Conservation (phyloP, 2,329 filamentous ascomycete species). For the Cryphonectria parasitica region DNA sequence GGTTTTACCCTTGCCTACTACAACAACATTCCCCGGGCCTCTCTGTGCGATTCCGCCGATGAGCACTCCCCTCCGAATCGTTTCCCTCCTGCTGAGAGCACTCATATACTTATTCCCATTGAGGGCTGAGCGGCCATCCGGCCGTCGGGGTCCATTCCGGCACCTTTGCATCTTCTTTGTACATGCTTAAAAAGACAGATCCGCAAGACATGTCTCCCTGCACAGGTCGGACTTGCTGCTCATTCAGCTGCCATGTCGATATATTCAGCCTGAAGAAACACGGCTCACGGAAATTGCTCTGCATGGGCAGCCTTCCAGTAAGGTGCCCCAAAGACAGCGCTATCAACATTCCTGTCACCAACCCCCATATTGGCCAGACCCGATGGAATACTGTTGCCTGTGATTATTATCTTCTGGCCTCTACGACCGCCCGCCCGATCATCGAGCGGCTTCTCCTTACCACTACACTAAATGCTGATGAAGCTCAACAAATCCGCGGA, state of each 20-base stretch:
- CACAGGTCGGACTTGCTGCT: slow-evolving; percentile 27
- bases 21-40: slow-evolving; percentile 44
- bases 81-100: slow-evolving; percentile 21
- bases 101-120: slow-evolving; percentile 26
- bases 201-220: slow-evolving; percentile 23
- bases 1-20: slow-evolving; percentile 57
- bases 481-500: not conserved
- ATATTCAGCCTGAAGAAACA: slow-evolving; percentile 24
- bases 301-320: slow-evolving; percentile 19
- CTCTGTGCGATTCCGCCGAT: slow-evolving; percentile 28
- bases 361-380: not conserved
- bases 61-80: slow-evolving; percentile 24
- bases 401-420: slow-evolving; percentile 11
- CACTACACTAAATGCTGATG: not conserved
- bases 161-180: slow-evolving; percentile 29
- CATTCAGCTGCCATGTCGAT: slow-evolving; percentile 25
- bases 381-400: slow-evolving; percentile 8
- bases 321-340: not conserved
- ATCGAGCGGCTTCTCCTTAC: not conserved
- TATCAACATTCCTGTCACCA: slow-evolving; percentile 17
- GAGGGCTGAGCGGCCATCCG: slow-evolving; percentile 25
- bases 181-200: slow-evolving; percentile 30
- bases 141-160: slow-evolving; percentile 20
- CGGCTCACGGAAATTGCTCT: slow-evolving; percentile 26
- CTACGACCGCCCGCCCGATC: not conserved